Evolutionary conservation across 2,329 filamentous ascomycete genomes (phyloP), one percentile per base, ranked within the genome.

Genomic region (Daldinia sp.): DNA sequence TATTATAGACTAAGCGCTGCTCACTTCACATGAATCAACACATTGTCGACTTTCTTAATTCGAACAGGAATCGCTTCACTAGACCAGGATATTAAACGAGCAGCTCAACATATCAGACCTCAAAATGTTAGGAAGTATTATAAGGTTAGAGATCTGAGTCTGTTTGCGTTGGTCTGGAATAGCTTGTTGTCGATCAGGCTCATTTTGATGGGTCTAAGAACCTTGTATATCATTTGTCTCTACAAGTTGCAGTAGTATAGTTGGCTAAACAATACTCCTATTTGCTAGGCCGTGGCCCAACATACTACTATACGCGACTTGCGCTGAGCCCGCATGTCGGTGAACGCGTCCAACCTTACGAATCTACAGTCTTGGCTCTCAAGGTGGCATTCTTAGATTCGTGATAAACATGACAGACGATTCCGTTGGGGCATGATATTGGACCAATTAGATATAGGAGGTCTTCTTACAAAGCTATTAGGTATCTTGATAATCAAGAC

Each of bases 1-100:
- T 59, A 66, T 66, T 57, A 54, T 60, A 57, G 42, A 37, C 46
- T 63, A 63, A 60, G 54, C 60, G 53, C 54, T 60, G 51, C 28
- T 42, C 41, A 54, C 55, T 66, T 62, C 10, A 35, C 33, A 53
- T 68, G 54, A 44, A 33, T 48, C n/a, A 18, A 37, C 28, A n/a
- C 15, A 2, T 9, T 53, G 65, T 9, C 42, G 28, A 66, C 67
- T 66, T 69, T 60, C 67, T 69, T 53, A 4, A 63, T 66, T 63
- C 6, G 55, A 66, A 15, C 20, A 26, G 12, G 3, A n/a, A 35
- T 20, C 15, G 13, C 48, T 46, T 23, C 5, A 44, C 41, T 15
- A 10, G 53, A 35, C 33, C 51, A n/a, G 53, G 44, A 6, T 54
- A 30, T 23, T 28, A 13, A 13, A 33, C 13, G 50, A 42, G 23